A percentile compares a stretch with the other conserved stretches of the same genome.
Evolutionary conservation across 129 eudicot species (phyloP).

Genomic region (Flaveria ramosissima): DNA sequence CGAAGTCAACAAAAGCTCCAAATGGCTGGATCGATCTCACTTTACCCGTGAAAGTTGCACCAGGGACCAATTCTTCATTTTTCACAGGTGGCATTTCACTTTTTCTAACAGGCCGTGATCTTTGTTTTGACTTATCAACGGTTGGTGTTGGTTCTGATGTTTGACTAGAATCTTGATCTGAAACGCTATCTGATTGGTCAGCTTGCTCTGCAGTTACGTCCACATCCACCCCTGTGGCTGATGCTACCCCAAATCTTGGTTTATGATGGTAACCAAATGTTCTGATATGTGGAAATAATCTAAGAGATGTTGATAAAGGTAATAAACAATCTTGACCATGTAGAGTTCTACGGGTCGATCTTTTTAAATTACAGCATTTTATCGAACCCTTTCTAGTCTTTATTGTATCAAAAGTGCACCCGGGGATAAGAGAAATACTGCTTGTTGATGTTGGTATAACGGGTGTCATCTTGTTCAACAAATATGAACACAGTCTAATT

Average conservation of each 20-base stretch:
- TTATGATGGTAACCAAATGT: constrained; percentile 38
- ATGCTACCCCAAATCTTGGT: constrained; percentile 35
- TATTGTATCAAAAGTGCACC: constrained; percentile 43
- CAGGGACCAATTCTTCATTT: constrained; percentile 79
- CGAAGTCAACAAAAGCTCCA: constrained; percentile 96
- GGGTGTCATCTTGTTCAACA: constrained; percentile 64
- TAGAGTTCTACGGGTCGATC: constrained; percentile 43
- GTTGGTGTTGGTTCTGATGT: constrained; percentile 35
- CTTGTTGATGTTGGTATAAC: constrained; percentile 57
- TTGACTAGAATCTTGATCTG: constrained; percentile 45
- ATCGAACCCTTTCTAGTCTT: constrained; percentile 41
- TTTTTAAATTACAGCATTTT: constrained; percentile 45
- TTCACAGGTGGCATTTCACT: constrained; percentile 98
- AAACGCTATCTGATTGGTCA: constrained; percentile 48
- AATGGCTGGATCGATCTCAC: constrained; percentile 88
- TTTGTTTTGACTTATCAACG: constrained; percentile 50
- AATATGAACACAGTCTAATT: constrained; percentile 20
- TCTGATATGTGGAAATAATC: constrained; percentile 65
- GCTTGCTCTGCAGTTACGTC: constrained; percentile 69
- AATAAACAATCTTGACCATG: constrained; percentile 50
- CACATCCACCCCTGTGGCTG: constrained; percentile 67
- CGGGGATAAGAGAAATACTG: constrained; percentile 50
- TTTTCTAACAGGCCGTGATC: constrained; percentile 66
- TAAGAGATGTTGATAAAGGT: constrained; percentile 62
- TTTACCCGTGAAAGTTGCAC: constrained; percentile 90